Evolutionary conservation across 2,329 filamentous ascomycete species (phyloP).

Genomic region (Cordyceps fumosorosea): DNA sequence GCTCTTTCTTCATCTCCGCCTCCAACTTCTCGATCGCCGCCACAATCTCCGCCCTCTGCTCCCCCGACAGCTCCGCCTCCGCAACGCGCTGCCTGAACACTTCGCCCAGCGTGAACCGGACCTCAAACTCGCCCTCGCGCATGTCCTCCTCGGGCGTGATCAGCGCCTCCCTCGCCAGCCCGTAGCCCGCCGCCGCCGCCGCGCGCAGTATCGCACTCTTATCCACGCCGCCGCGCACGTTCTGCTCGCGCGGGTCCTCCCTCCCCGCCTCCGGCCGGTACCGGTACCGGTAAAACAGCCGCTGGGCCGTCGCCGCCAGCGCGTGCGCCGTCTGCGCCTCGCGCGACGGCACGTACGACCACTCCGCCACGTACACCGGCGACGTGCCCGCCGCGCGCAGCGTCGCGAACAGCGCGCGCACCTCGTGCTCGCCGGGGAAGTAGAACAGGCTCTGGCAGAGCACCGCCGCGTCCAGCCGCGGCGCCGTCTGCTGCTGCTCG

Average conservation of each 20-base stretch:
- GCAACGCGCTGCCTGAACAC: not conserved
- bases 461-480: not conserved
- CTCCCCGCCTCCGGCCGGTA: not conserved
- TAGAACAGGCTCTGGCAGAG: not conserved
- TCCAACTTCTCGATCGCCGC: not conserved
- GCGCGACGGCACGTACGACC: not conserved
- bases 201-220: not conserved
- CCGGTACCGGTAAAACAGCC: not conserved
- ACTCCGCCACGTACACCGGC: not conserved
- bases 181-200: not conserved
- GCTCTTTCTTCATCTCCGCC: not conserved
- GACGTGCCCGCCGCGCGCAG: not conserved
- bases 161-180: not conserved
- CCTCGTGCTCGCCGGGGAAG: not conserved
- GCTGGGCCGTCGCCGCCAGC: not conserved
- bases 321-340: not conserved
- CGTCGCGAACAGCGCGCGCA: not conserved
- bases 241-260: not conserved
- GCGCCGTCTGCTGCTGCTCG: not conserved
- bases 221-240: not conserved
- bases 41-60: not conserved
- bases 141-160: not conserved
- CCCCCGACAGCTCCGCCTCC: not conserved
- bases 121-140: not conserved
- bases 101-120: not conserved